A percentile compares a stretch with the other conserved stretches of the same genome.
Conservation (phyloP, 2,329 filamentous ascomycete genomes). For the Fusarium lyarnte region DNA sequence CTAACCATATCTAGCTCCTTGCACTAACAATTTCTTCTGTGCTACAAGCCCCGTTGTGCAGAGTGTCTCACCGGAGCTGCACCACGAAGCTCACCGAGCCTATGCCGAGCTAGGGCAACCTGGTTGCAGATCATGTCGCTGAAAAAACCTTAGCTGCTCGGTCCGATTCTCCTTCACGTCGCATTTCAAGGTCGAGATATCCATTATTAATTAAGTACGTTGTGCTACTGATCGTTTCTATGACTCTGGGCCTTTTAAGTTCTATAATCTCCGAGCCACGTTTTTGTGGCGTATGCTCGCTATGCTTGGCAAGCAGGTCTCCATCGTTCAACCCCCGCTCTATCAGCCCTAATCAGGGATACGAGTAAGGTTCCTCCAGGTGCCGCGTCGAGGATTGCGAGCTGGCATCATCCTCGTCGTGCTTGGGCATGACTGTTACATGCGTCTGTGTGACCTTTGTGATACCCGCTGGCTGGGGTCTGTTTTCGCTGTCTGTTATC, state of each 20-base stretch:
- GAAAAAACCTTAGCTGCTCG: not conserved
- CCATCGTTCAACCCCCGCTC: not conserved
- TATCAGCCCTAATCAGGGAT: not conserved
- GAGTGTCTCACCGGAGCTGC: not conserved
- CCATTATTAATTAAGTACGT: conserved; percentile 1
- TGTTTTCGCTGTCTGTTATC: not conserved
- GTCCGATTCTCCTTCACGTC: not conserved
- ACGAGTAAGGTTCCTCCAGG: conserved; percentile 21
- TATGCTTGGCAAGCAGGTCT: not conserved
- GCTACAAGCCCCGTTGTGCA: not conserved
- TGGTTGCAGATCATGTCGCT: not conserved
- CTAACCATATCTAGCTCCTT: not conserved
- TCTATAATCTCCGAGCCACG: not conserved
- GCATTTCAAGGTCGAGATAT: not conserved
- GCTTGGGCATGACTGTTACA: conserved; percentile 30
- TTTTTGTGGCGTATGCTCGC: not conserved
- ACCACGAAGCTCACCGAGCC: not conserved
- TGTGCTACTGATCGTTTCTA: not conserved
- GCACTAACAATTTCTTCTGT: not conserved
- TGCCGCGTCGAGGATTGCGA: conserved; percentile 37
- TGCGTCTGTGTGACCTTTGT: conserved; percentile 38
- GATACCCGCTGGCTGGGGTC: conserved; percentile 22
- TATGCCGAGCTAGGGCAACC: not conserved
- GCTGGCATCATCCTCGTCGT: conserved; percentile 31
- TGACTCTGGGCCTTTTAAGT: not conserved